Evolutionary conservation across 768 basidiomycete genomes (phyloP).

Genomic region (Calvatia gigantea): DNA sequence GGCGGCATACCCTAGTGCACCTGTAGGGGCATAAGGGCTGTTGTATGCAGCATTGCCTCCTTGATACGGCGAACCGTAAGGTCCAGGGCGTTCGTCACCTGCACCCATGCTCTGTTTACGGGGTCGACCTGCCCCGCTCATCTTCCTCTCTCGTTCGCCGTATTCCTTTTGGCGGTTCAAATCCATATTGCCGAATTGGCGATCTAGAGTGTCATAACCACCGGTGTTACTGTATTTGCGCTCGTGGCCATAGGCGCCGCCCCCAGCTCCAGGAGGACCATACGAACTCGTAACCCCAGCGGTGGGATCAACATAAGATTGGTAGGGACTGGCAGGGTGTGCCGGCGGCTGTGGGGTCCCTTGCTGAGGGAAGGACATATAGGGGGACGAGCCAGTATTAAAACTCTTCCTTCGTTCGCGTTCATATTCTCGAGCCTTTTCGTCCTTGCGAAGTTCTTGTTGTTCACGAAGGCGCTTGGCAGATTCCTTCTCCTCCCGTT

Average conservation of each 20-base stretch:
- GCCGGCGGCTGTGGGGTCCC: slow-evolving; percentile 19
- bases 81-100: slow-evolving; percentile 12
- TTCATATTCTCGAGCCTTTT: slow-evolving; percentile 56
- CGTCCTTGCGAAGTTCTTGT: slow-evolving; percentile 45
- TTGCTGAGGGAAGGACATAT: slow-evolving; percentile 27
- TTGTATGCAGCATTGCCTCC: slow-evolving; percentile 22
- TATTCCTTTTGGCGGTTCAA: slow-evolving; percentile 32
- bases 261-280: slow-evolving; percentile 17
- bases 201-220: slow-evolving; percentile 31
- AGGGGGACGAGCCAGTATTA: slow-evolving; percentile 33
- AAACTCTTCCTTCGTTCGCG: slow-evolving; percentile 56
- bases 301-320: slow-evolving; percentile 17
- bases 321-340: slow-evolving; percentile 25
- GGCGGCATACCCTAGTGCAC: slow-evolving; percentile 15
- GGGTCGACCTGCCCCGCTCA: slow-evolving; percentile 33
- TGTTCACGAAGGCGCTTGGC: slow-evolving; percentile 47
- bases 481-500: slow-evolving; percentile 43
- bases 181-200: slow-evolving; percentile 41
- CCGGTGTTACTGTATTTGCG: slow-evolving; percentile 31
- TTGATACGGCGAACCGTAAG: slow-evolving; percentile 2
- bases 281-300: slow-evolving; percentile 15
- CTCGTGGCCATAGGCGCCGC: slow-evolving; percentile 22
- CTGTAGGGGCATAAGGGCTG: slow-evolving; percentile 26
- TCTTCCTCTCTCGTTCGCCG: slow-evolving; percentile 30
- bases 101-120: slow-evolving; percentile 44